Conservation (phyloP, 345 rosid species). For the Hypericum perforatum region DNA sequence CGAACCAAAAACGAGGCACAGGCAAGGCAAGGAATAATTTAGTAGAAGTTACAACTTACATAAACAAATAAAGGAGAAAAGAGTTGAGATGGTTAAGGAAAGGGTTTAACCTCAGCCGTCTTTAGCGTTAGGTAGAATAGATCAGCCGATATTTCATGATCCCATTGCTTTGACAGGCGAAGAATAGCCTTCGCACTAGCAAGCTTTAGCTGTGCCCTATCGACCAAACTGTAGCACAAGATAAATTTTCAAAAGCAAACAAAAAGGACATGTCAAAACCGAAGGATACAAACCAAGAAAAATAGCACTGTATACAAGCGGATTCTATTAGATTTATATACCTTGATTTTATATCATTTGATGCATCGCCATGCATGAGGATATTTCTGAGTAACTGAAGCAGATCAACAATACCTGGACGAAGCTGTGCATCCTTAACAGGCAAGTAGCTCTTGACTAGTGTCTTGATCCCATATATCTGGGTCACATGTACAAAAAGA, state of each 20-base stretch:
- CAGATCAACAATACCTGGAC: slow-evolving; percentile 64
- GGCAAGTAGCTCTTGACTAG: slow-evolving; percentile 93
- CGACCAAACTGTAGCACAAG: slow-evolving; percentile 53
- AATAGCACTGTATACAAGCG: neutral
- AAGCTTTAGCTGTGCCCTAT: slow-evolving; percentile 83
- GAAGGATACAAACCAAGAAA: slow-evolving; percentile 4
- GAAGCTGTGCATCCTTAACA: slow-evolving; percentile 87
- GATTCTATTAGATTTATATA: slow-evolving; percentile 8
- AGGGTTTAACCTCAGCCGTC: slow-evolving; percentile 55
- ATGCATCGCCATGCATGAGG: slow-evolving; percentile 67
- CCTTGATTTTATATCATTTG: slow-evolving; percentile 76
- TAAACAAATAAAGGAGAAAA: too few species aligned
- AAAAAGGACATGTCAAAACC: slow-evolving; percentile 3
- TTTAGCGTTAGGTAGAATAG: slow-evolving; percentile 63
- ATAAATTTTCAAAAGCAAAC: slow-evolving; percentile 4
- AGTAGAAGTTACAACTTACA: neutral
- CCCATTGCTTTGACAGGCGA: slow-evolving; percentile 85
- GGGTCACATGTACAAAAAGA: slow-evolving; percentile 4
- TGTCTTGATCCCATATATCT: slow-evolving; percentile 90
- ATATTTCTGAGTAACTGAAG: slow-evolving; percentile 52
- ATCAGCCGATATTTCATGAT: slow-evolving; percentile 73
- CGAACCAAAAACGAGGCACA: slow-evolving; percentile 10
- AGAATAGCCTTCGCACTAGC: slow-evolving; percentile 95
- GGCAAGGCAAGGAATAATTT: neutral
- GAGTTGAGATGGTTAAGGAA: neutral